Evolutionary conservation across 148 eudicot species (phyloP).

Genomic region (Hydrangea macrophylla): DNA sequence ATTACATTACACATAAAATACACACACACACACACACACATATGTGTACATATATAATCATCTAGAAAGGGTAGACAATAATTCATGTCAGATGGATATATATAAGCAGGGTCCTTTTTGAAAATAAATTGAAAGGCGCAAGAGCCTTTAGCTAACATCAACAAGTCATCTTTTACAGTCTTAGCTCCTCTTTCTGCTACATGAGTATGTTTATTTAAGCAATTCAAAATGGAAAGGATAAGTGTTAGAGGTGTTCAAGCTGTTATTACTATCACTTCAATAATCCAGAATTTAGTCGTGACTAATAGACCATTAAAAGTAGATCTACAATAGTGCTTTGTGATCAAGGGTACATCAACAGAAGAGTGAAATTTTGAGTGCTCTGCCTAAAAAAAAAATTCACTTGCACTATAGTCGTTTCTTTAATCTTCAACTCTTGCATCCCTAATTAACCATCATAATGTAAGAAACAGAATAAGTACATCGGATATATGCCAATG

Average conservation of each 20-base stretch:
- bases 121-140: neutral
- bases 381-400: neutral
- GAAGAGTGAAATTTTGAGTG: neutral
- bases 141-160: neutral
- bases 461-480: neutral
- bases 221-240: neutral
- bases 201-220: neutral
- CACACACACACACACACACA: too few species aligned
- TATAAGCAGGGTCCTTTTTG: neutral
- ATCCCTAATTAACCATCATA: neutral
- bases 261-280: neutral
- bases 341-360: neutral
- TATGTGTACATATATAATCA: too few species aligned
- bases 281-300: neutral
- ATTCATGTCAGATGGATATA: neutral
- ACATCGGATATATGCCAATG: neutral
- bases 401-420: neutral
- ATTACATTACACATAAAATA: slow-evolving; percentile 9
- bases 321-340: neutral
- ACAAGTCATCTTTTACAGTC: neutral
- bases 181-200: neutral
- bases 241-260: neutral
- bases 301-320: neutral
- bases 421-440: neutral
- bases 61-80: neutral